phyloP scores from a whole-genome alignment of 1,284 basidiomycete species.

The Ustilago cynodontis region DNA sequence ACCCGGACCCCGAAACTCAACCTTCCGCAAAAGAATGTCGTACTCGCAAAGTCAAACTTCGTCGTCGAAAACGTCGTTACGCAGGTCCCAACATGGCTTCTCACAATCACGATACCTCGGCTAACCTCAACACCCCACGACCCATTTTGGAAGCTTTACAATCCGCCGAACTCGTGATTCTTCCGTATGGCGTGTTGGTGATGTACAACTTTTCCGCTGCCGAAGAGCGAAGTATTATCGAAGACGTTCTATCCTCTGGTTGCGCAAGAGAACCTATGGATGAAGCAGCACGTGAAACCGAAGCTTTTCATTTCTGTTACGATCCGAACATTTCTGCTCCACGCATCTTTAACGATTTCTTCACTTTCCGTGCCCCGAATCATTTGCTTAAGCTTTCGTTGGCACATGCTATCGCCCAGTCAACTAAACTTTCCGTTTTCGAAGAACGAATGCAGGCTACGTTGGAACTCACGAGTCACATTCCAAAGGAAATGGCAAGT shows the following conservation, averaged over 20 bases:
- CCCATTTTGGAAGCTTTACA: conserved; percentile 66
- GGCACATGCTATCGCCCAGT: conserved; percentile 93
- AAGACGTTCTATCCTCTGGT: conserved; percentile 65
- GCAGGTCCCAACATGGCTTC: conserved; percentile 67
- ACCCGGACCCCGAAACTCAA: conserved; percentile 5
- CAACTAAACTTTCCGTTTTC: conserved; percentile 89
- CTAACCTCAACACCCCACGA: conserved; percentile 64
- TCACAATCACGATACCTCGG: conserved; percentile 67
- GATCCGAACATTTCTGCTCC: conserved; percentile 83
- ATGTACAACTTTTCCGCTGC: conserved; percentile 68
- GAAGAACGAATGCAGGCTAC: conserved; percentile 85
- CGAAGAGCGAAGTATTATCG: conserved; percentile 66
- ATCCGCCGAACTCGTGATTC: conserved; percentile 65
- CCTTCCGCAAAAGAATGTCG: conserved; percentile 31
- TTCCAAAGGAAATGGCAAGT: conserved; percentile 85
- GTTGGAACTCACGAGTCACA: conserved; percentile 82
- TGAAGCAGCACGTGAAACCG: conserved; percentile 60
- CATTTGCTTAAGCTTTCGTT: conserved; percentile 79
- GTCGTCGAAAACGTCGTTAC: conserved; percentile 41
- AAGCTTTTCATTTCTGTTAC: conserved; percentile 72
- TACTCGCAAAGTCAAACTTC: conserved; percentile 35
- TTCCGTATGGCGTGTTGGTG: conserved; percentile 69
- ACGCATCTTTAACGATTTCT: conserved; percentile 86
- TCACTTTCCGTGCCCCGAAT: conserved; percentile 79
- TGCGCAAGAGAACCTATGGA: conserved; percentile 58